Evolutionary conservation across 139 green algal genomes (phyloP).

Genomic region (Desmodesmus armatus): DNA sequence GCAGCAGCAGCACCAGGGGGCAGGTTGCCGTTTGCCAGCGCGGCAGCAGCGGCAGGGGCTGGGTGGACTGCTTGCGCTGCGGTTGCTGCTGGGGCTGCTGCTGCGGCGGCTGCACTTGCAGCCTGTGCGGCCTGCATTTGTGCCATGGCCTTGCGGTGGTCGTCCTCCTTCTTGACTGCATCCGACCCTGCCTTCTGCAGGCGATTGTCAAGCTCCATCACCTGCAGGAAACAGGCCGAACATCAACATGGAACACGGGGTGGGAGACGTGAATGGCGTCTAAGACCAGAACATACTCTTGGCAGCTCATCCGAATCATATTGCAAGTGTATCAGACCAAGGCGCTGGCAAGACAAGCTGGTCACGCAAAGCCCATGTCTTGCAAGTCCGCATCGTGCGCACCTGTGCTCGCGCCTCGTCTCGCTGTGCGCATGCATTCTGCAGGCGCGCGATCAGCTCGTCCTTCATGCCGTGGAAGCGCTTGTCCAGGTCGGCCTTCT

Average conservation of each 20-base stretch:
- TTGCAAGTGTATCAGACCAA: not conserved
- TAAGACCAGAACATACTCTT: too few relatives aligned
- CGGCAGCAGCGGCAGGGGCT: conserved; percentile 8
- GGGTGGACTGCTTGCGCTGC: not conserved
- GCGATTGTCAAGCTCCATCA: conserved; percentile 66
- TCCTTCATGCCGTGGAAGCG: conserved; percentile 77
- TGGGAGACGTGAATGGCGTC: too few relatives aligned
- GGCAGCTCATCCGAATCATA: not conserved
- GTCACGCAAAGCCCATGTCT: not conserved
- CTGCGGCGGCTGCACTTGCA: conserved; percentile 33
- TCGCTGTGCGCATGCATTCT: conserved; percentile 88
- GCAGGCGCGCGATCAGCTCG: conserved; percentile 80
- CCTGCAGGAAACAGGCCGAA: conserved; percentile 38
- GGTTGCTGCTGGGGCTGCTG: conserved; percentile 36
- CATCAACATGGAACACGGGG: not conserved
- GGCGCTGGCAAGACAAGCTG: not conserved
- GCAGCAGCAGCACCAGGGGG: not conserved
- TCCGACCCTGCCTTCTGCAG: conserved; percentile 46
- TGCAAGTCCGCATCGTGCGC: not conserved
- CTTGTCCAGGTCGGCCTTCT: conserved; percentile 68
- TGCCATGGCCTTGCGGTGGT: conserved; percentile 8
- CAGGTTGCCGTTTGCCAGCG: not conserved
- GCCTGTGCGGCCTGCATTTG: conserved; percentile 30
- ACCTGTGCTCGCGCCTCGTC: conserved; percentile 87
- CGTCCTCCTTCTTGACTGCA: conserved; percentile 39